Percentiles rank a stretch among this genome's conserved stretches.
Evolutionary conservation across 305 asterid species (phyloP).

Genomic region (Nicotiana rustica): DNA sequence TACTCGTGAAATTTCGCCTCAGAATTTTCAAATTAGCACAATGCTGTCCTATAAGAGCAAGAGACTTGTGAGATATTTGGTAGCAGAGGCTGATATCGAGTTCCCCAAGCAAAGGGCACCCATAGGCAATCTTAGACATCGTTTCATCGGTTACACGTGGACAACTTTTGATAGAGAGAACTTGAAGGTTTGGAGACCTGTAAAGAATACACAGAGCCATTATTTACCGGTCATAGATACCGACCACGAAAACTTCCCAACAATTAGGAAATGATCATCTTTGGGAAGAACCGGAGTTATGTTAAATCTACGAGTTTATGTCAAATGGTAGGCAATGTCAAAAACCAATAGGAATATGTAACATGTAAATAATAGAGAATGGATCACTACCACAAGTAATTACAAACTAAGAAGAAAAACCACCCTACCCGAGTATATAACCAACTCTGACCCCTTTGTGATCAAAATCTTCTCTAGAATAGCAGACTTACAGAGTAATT

Average conservation of each 20-base stretch:
- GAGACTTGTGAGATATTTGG: conserved; percentile 70
- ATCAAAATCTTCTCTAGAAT: no score
- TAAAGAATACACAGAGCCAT: not conserved
- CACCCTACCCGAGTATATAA: no score
- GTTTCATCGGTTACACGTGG: conserved; percentile 65
- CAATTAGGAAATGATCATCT: not conserved
- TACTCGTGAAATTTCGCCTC: conserved; percentile 78
- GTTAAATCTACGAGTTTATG: not conserved
- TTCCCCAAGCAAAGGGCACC: conserved; percentile 75
- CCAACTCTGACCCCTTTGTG: no score
- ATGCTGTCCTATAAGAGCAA: conserved; percentile 61
- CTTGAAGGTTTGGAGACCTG: conserved; percentile 83
- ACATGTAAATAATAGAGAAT: not conserved
- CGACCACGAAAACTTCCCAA: not conserved
- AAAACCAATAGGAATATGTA: not conserved
- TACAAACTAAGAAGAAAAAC: not conserved
- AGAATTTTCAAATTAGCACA: conserved; percentile 61
- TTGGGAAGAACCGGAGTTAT: not conserved
- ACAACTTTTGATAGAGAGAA: conserved; percentile 71
- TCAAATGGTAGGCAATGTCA: not conserved
- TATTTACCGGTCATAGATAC: not conserved
- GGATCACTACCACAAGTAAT: not conserved
- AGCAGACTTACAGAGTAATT: no score
- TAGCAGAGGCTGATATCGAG: conserved; percentile 86
- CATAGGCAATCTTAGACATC: conserved; percentile 61